Conservation (phyloP, 2,329 filamentous ascomycete genomes). For the Colletotrichum lindemuthianum region DNA sequence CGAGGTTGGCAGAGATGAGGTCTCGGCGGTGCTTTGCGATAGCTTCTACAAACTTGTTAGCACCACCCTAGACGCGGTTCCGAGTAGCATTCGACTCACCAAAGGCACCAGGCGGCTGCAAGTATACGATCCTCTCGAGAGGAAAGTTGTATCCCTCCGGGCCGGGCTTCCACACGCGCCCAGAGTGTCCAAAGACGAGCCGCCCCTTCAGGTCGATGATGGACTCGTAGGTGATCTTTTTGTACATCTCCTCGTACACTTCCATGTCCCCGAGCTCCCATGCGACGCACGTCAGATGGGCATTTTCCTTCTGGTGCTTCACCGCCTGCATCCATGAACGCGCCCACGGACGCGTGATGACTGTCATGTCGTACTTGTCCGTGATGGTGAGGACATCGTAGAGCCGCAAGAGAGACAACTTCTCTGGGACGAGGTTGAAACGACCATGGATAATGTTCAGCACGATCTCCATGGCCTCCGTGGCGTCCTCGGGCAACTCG, state of each 20-base stretch:
- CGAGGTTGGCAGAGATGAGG: conserved; percentile 20
- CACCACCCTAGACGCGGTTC: background rate
- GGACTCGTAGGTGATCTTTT: conserved; percentile 26
- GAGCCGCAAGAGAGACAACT: conserved; percentile 25
- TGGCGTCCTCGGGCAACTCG: conserved; percentile 44
- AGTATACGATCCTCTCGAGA: conserved; percentile 23
- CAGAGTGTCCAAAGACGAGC: conserved; percentile 24
- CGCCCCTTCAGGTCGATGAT: conserved; percentile 26
- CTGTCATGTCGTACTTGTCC: conserved; percentile 42
- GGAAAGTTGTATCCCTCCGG: conserved; percentile 33
- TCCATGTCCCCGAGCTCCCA: conserved; percentile 34
- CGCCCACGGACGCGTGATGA: conserved; percentile 39
- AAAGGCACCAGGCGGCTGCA: conserved; percentile 21
- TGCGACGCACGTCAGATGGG: conserved; percentile 26
- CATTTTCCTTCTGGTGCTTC: conserved; percentile 6
- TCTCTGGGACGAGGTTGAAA: conserved; percentile 39
- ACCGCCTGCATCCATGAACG: conserved; percentile 33
- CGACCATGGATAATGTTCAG: conserved; percentile 45
- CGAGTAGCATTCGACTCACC: conserved; percentile 4
- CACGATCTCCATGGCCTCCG: conserved; percentile 42
- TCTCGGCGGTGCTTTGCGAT: conserved; percentile 27
- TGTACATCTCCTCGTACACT: conserved; percentile 31
- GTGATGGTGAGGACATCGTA: conserved; percentile 40
- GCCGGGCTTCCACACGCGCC: conserved; percentile 20
- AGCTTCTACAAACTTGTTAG: conserved; percentile 9